Evolutionary conservation across 23 red algal genomes (phyloP), one percentile per base, ranked within the genome.

Genomic region (Chondrus crispus): DNA sequence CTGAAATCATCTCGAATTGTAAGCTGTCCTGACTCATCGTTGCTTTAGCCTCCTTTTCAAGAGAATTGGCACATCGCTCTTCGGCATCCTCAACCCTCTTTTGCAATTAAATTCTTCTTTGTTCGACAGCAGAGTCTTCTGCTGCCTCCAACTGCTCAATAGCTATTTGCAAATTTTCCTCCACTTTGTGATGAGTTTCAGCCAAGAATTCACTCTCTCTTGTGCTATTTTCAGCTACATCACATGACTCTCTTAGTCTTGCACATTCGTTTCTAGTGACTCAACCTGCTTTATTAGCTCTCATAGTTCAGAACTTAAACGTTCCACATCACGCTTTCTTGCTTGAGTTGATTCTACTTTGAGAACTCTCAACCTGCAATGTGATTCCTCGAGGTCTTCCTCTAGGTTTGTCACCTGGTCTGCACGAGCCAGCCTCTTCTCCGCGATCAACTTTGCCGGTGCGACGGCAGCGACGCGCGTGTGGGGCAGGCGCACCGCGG

Each of bases 61-160:
- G 41, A 14, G 72, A 82, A 4, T 79, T 52, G 4, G 37, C 20
- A 24, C 50, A 66, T 1, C 46, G 45, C 8, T 55, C 57, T 11
- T 54, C 69, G 24, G 83, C 73, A 1, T 73, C 47, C n/a, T 58
- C 47, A 37, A 94, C 37, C 58, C 82, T 80, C 36, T 60, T 50
- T 39, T 88, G 70, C 46, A 94, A 43, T 71, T 87, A 82, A 73
- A 87, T 87, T 19, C 74, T 88, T 36, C 70, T 48, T 36, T 87
- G 62, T 39, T 86, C 80, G 4, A 88, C 68, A 7, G 51, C 28
- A 12, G 70, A 53, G 26, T 87, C 82, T 24, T 78, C 69, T 49
- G 46, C 84, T 14, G 92, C 92, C 71, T 94, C 82, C 55, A 94
- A 32, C 33, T 87, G 82, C 40, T 94, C 92, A 68, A 94, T 81